phyloP scores from a whole-genome alignment of 805 yeast species.

The Starmerella davenportii region DNA sequence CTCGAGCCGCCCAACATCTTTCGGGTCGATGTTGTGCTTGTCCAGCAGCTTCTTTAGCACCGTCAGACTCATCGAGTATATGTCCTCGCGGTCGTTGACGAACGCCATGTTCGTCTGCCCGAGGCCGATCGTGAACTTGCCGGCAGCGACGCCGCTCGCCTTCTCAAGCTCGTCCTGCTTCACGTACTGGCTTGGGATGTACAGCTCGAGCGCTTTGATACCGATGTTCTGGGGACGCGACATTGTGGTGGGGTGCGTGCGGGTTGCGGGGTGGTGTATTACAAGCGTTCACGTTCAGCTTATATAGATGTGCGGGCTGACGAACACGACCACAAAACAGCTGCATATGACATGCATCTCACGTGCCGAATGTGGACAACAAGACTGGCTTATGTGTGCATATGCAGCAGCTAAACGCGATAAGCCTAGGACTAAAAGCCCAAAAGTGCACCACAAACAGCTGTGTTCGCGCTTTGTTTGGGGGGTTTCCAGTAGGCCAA shows the following conservation, averaged over 20 bases:
- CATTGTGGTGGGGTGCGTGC: constrained; percentile 4
- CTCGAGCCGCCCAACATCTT: constrained; percentile 78
- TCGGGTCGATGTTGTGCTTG: constrained; percentile 67
- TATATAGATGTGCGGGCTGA: neutral
- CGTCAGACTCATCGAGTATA: constrained; percentile 87
- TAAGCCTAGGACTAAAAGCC: neutral
- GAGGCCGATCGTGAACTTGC: constrained; percentile 94
- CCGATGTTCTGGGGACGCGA: constrained; percentile 66
- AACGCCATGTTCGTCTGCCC: constrained; percentile 98
- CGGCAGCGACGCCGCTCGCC: constrained; percentile 70
- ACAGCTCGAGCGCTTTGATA: constrained; percentile 87
- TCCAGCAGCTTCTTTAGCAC: constrained; percentile 57
- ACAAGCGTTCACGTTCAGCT: neutral
- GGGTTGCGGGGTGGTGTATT: neutral
- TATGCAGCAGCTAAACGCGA: neutral
- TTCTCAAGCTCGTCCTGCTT: constrained; percentile 76
- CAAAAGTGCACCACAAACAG: neutral
- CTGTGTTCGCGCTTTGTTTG: neutral
- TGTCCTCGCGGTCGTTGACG: constrained; percentile 94
- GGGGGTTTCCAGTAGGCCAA: no score
- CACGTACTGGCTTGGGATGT: constrained; percentile 66
- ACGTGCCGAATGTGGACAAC: neutral
- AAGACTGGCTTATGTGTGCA: neutral
- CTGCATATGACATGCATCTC: neutral
- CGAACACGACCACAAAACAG: neutral